These are phyloP conservation scores for Meyerozyma carpophila DNA, from an alignment of 1,139 yeast species.

Conservation along the genomic window DNA sequence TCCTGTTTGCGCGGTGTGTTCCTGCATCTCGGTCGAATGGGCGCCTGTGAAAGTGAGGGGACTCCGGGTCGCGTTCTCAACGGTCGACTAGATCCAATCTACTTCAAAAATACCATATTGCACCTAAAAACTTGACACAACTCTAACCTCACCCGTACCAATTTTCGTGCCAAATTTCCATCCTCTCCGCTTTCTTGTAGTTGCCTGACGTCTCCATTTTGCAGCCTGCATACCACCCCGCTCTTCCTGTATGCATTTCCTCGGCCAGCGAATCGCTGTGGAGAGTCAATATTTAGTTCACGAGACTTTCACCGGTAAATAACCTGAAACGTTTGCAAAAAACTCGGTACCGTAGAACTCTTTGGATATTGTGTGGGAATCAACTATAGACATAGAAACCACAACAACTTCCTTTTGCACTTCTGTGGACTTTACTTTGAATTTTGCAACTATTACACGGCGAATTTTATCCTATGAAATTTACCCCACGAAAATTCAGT, in stretches of 20 bases:
- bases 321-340: background rate
- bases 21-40: background rate
- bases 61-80: background rate
- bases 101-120: too few relatives aligned
- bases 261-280: conserved; percentile 2
- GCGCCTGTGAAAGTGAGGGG: background rate
- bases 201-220: background rate
- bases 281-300: conserved; percentile 1
- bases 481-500: background rate
- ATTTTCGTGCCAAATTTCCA: background rate
- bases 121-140: background rate
- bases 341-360: background rate
- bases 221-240: conserved; percentile 1
- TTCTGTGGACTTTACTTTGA: too few relatives aligned
- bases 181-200: background rate
- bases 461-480: background rate
- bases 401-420: background rate
- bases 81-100: too few relatives aligned
- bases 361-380: background rate
- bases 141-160: background rate
- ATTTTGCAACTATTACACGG: background rate
- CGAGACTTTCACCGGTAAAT: conserved; percentile 1
- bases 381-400: background rate
- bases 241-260: background rate
- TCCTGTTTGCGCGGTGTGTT: background rate